phyloP scores from a whole-genome alignment of 805 yeast genomes.

The Debaryomyces hansenii region DNA sequence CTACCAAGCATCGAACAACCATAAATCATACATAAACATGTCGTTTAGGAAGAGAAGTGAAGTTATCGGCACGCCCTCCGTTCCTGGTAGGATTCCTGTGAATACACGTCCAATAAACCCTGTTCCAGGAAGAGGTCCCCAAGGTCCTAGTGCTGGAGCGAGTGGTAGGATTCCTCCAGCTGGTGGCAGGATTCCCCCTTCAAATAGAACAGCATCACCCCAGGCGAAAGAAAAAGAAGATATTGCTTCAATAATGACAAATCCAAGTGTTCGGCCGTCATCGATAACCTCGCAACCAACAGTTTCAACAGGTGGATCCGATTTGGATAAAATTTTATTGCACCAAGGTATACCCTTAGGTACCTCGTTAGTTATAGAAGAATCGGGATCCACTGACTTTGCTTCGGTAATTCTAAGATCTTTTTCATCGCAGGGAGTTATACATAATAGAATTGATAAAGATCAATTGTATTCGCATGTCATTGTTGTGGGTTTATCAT shows the following conservation, averaged over 20 bases:
- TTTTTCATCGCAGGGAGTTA: conserved; percentile 75
- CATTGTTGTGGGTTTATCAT: conserved; percentile 60
- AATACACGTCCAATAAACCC: conserved; percentile 3
- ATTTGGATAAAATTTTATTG: conserved; percentile 68
- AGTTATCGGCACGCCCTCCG: conserved; percentile 22
- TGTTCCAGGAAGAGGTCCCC: conserved; percentile 3
- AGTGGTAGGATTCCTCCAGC: conserved; percentile 6
- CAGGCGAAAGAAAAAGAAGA: conserved; percentile 3
- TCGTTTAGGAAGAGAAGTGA: conserved; percentile 46
- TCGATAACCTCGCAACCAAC: conserved; percentile 70
- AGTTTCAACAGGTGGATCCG: conserved; percentile 76
- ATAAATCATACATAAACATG: conserved; percentile 19
- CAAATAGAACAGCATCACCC: not conserved
- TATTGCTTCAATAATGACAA: conserved; percentile 10
- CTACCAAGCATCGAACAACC: not conserved
- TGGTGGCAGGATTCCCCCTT: conserved; percentile 6
- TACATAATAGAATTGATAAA: conserved; percentile 55
- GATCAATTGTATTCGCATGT: conserved; percentile 51
- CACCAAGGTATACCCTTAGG: conserved; percentile 91
- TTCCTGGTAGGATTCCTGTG: conserved; percentile 3
- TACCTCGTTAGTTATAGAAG: conserved; percentile 67
- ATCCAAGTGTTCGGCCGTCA: conserved; percentile 77
- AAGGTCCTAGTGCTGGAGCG: conserved; percentile 2
- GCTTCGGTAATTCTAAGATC: conserved; percentile 65
- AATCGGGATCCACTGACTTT: conserved; percentile 87